A percentile compares a stretch with the other conserved stretches of the same genome.
Evolutionary conservation across 306 rosid species (phyloP).

Genomic region (Quercus rubra): DNA sequence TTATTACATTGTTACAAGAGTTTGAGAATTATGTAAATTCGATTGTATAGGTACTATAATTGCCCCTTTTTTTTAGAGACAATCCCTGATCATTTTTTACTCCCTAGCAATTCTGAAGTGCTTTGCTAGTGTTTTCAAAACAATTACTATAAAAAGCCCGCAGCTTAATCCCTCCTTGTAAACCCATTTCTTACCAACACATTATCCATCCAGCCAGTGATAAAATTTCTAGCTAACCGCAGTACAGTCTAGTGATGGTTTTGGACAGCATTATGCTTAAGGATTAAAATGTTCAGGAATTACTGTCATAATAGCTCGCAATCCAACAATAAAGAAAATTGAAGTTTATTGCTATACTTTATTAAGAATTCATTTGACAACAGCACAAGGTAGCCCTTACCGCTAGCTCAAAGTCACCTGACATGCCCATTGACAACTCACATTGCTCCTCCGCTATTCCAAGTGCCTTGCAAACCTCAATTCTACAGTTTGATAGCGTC

Average conservation of each 20-base stretch:
- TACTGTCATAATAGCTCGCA: neutral
- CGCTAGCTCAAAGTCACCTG: conserved; percentile 52
- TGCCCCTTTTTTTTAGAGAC: neutral
- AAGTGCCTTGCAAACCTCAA: conserved; percentile 43
- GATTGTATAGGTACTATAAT: neutral
- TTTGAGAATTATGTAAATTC: neutral
- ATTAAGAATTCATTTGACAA: neutral
- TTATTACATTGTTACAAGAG: neutral
- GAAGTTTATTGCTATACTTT: neutral
- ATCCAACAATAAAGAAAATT: neutral
- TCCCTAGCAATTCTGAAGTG: neutral
- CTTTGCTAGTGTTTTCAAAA: neutral
- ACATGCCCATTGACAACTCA: conserved; percentile 59
- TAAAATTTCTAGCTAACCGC: neutral
- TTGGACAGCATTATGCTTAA: neutral
- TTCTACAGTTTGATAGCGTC: conserved; percentile 38
- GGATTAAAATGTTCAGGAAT: neutral
- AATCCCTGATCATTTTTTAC: neutral
- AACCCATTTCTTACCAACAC: neutral
- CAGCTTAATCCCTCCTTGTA: neutral
- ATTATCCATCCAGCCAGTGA: neutral
- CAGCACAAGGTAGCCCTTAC: conserved; percentile 8
- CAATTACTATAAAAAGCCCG: neutral
- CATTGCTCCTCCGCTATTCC: conserved; percentile 37
- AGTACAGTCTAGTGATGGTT: neutral